phyloP scores from a whole-genome alignment of 148 eudicot genomes.

The Fagopyrum tataricum region DNA sequence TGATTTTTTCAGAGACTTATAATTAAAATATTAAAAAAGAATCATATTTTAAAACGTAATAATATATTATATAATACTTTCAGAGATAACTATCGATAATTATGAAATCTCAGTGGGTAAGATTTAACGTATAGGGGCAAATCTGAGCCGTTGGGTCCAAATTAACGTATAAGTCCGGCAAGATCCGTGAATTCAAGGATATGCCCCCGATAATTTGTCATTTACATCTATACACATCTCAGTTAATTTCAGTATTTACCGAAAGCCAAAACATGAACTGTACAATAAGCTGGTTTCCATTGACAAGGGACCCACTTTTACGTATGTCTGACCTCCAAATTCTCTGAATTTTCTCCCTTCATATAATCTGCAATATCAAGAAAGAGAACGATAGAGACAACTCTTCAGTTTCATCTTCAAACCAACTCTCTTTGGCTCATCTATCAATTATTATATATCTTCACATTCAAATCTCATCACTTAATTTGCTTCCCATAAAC shows the following conservation, averaged over 20 bases:
- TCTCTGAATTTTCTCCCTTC: background rate
- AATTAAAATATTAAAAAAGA: too few relatives aligned
- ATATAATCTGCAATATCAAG: background rate
- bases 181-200: too few relatives aligned
- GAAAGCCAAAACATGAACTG: background rate
- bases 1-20: too few relatives aligned
- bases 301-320: conserved; percentile 2
- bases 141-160: too few relatives aligned
- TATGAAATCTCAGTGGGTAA: too few relatives aligned
- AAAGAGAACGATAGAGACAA: conserved; percentile 9
- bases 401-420: background rate
- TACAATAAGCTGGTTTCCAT: conserved; percentile 5
- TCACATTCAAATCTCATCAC: background rate
- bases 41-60: too few relatives aligned
- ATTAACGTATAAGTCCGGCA: too few relatives aligned
- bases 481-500: background rate
- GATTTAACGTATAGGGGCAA: too few relatives aligned
- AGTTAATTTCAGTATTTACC: background rate
- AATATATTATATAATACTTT: too few relatives aligned
- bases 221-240: background rate
- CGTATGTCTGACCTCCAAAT: background rate
- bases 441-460: background rate
- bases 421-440: background rate
- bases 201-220: too few relatives aligned
- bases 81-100: too few relatives aligned